Evolutionary conservation across 78 protist species (phyloP), one percentile per base, ranked within the genome.

Genomic region (Protostelium mycophagum): DNA sequence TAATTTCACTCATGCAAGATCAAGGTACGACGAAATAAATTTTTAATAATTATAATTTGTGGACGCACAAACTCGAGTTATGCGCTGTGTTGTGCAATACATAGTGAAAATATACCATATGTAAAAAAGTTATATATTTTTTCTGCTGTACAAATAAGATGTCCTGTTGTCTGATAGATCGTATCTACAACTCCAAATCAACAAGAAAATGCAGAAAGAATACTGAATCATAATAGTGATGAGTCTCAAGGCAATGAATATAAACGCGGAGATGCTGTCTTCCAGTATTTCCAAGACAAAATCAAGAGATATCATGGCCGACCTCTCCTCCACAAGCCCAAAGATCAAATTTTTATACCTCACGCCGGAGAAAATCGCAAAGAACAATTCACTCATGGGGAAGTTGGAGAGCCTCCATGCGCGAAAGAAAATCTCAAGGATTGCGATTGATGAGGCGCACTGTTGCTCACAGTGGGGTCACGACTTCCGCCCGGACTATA

Each of bases 401-500:
- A 36, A 88, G 0, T 87, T 93, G 31, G 28, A 36, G 1, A 1
- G 28, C 1, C 84, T 92, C 16, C 9, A 5, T 51, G 73, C 73
- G 31, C 5, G 34, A 0, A 83, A 86, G 28, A 0, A 16, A 51
- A 63, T 93, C 36, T 0, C 28, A 23, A 91, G 97, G 34, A 34
- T 96, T 25, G 98, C 94, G 36, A 88, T 99, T 38, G 99, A 99
- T 90, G 99, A 99, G 89, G 99, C 99, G 0, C 99, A 99, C 94
- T 99, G 99, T 88, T 91, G 98, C 38, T 83, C 94, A 29, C 95
- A 96, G 87, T 99, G 99, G 99, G 99, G 99, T 10, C 98, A 97
- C 90, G 99, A 98, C 85, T 99, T 98, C 89, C 91, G 99, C 1
- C 96, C 97, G 9, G 96, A 90, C 87, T 99, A 98, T 88, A 87